Base-by-base conservation (phyloP, 441 rosid species). In the Corymbia calophylla region DNA sequence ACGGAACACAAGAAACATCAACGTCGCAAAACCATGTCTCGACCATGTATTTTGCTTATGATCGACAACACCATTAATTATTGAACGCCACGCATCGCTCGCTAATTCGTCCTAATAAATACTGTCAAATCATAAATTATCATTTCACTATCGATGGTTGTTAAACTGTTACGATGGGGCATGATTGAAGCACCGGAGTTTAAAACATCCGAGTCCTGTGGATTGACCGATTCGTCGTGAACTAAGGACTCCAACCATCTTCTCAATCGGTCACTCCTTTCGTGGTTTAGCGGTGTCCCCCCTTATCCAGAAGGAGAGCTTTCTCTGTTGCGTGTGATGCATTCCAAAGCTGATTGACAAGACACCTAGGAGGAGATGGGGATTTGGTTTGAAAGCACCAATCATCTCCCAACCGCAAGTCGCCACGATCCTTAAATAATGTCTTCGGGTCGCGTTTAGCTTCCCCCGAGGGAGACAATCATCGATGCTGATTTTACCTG, bases 101-200 rank as follows among this genome's bases (percentile, higher is more conserved):
- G 32, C n/a, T 29, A 27, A 62, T 31, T 29, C 7, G 0, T 62
- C 32, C 32, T 14, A 29, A 29, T 2, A 62, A 29, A 62, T 8
- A 11, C 16, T 14, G 0, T 62, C 9, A 5, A 0, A 0, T 29
- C 18, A 17, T 12, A 62, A 29, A 29, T 4, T 29, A 62, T 62
- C 68, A 27, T 27, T 6, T 23, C 29, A 4, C 10, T 25, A 58
- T 25, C n/a, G 2, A 0, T 0, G 2, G n/a, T 58, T 25, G 64
- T 0, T 25, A 25, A 4, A 29, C 25, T 1, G 14, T 58, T 58
- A 10, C 6, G 5, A 39, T 6, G 44, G 44, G 5, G 44, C 44
- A 39, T 39, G 6, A 39, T 13, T 16, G 13, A 13, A 31, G 17
- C 3, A 6, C 32, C 68, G 5, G 0, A 68, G 47, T 2, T 9